Evolutionary conservation across 352 stramenopile genomes (phyloP).

Genomic region (Globisporangium camurandrum): DNA sequence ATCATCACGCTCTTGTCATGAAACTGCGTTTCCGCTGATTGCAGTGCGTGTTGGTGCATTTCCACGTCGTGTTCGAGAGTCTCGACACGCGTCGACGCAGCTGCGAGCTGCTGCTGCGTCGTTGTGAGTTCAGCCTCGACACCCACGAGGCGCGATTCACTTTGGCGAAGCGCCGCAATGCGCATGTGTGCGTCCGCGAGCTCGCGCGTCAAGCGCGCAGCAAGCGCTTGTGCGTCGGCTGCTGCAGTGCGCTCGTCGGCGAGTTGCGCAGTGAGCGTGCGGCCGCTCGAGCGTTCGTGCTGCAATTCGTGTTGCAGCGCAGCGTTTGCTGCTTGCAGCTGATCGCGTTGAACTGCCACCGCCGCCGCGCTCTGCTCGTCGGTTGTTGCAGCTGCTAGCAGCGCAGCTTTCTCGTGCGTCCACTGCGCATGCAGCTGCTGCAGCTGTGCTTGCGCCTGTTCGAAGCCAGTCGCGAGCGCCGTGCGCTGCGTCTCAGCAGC

Average conservation of each 20-base stretch:
- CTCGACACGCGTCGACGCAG: constrained; percentile 18
- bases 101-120: constrained; percentile 27
- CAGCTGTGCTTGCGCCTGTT: constrained; percentile 45
- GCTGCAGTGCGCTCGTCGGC: constrained; percentile 17
- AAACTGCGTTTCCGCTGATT: constrained; percentile 19
- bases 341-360: constrained; percentile 29
- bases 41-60: constrained; percentile 20
- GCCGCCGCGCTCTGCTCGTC: constrained; percentile 25
- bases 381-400: constrained; percentile 22
- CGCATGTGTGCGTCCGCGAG: constrained; percentile 19
- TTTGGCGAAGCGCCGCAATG: constrained; percentile 22
- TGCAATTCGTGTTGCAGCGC: constrained; percentile 22
- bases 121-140: constrained; percentile 29
- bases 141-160: constrained; percentile 24
- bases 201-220: constrained; percentile 27
- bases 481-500: constrained; percentile 30
- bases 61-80: constrained; percentile 30
- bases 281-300: constrained; percentile 26
- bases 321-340: constrained; percentile 32
- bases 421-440: constrained; percentile 46
- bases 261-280: constrained; percentile 17
- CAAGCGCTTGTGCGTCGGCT: constrained; percentile 21
- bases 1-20: constrained; percentile 22
- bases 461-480: constrained; percentile 33
- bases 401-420: constrained; percentile 48